phyloP scores from a whole-genome alignment of 148 eudicot genomes.

The Pharnaceum exiguum region DNA sequence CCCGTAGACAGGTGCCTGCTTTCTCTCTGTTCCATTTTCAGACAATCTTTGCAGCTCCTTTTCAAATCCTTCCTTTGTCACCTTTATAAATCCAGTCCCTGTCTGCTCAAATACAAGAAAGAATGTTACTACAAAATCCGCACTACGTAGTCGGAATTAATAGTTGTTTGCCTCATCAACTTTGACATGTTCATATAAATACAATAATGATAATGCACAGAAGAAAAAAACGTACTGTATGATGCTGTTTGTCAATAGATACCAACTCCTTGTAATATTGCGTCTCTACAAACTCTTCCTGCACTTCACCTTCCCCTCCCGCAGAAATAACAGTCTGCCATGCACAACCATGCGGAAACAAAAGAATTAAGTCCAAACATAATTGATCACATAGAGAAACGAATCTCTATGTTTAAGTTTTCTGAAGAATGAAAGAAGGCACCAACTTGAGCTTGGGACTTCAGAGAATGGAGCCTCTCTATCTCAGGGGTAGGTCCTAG shows the following conservation, averaged over 20 bases:
- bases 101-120: conserved; percentile 30
- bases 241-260: conserved; percentile 62
- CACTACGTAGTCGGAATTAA: no score
- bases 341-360: neutral
- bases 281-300: conserved; percentile 68
- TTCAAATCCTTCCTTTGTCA: conserved; percentile 17
- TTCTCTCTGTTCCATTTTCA: conserved; percentile 20
- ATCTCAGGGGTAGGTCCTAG: conserved; percentile 40
- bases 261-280: conserved; percentile 50
- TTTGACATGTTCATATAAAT: neutral
- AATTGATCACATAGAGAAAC: neutral
- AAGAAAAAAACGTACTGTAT: conserved; percentile 33
- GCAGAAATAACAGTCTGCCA: conserved; percentile 12
- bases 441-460: conserved; percentile 33
- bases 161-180: no score
- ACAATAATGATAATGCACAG: neutral
- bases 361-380: neutral
- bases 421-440: neutral
- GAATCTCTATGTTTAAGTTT: neutral
- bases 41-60: conserved; percentile 10
- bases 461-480: conserved; percentile 45
- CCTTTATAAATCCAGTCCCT: conserved; percentile 65
- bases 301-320: conserved; percentile 10
- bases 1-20: neutral
- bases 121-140: neutral